Evolutionary conservation across 768 basidiomycete genomes (phyloP).

Genomic region (Psilocybe azurescens): DNA sequence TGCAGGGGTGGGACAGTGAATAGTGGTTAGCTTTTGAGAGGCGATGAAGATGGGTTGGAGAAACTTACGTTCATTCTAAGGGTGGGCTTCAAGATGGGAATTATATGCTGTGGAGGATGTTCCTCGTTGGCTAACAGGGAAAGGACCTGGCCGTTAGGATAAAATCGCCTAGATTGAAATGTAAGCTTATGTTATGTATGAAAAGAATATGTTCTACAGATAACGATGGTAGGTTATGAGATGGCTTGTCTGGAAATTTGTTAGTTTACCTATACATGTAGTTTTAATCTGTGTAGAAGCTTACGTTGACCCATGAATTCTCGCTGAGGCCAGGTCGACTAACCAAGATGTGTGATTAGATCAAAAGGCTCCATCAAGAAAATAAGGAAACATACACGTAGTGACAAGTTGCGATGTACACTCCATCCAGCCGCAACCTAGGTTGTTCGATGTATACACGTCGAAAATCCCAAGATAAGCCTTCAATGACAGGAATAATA

Average conservation of each 20-base stretch:
- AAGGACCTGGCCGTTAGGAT: slow-evolving; percentile 84
- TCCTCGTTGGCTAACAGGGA: slow-evolving; percentile 88
- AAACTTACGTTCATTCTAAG: slow-evolving; percentile 74
- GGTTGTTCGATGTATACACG: slow-evolving; percentile 85
- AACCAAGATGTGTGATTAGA: slow-evolving; percentile 5
- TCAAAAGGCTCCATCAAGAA: slow-evolving; percentile 1
- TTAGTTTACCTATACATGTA: slow-evolving; percentile 1
- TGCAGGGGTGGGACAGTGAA: slow-evolving; percentile 30
- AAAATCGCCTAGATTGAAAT: slow-evolving; percentile 68
- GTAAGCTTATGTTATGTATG: background rate
- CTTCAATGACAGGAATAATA: slow-evolving; percentile 53
- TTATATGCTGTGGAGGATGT: slow-evolving; percentile 67
- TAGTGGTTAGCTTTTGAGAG: background rate
- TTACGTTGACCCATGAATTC: slow-evolving; percentile 85
- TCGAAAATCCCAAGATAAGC: slow-evolving; percentile 70
- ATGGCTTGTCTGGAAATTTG: slow-evolving; percentile 63
- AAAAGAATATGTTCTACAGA: slow-evolving; percentile 49
- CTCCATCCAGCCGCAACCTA: slow-evolving; percentile 83
- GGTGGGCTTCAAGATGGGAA: slow-evolving; percentile 76
- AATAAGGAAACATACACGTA: slow-evolving; percentile 63
- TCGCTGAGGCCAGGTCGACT: slow-evolving; percentile 82
- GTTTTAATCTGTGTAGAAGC: slow-evolving; percentile 26
- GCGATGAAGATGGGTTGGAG: background rate
- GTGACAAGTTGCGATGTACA: slow-evolving; percentile 92
- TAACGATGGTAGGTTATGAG: slow-evolving; percentile 94